Evolutionary conservation across 2,329 filamentous ascomycete species (phyloP).

Genomic region (Fusarium sororula): DNA sequence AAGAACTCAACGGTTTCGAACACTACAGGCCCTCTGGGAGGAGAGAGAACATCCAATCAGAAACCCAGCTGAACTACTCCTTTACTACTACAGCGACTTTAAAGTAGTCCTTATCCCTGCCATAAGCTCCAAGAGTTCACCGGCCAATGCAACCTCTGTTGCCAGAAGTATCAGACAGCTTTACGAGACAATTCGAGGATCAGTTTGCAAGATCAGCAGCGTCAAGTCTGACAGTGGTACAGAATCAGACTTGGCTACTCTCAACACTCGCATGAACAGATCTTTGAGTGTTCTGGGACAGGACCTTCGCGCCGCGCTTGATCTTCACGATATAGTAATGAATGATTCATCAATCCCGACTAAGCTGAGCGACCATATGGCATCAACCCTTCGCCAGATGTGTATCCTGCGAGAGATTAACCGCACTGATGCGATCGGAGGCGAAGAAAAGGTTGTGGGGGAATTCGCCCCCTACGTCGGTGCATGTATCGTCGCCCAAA

Average conservation of each 20-base stretch:
- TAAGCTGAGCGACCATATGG: conserved; percentile 8
- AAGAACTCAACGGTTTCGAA: neutral
- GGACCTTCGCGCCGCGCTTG: conserved; percentile 1
- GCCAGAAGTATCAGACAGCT: neutral
- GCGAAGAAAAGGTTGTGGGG: accelerated
- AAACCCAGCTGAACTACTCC: neutral
- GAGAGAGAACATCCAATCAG: neutral
- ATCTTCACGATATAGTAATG: neutral
- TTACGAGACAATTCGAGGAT: neutral
- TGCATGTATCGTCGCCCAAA: neutral
- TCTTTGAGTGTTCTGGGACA: neutral
- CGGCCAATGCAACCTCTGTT: neutral
- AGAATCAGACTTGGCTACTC: neutral
- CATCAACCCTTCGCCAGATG: neutral
- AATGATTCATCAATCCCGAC: neutral
- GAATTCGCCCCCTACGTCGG: neutral
- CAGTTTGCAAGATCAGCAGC: neutral
- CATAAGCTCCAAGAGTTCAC: neutral
- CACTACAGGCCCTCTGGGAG: neutral
- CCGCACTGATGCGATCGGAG: neutral
- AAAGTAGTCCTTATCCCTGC: conserved; percentile 1
- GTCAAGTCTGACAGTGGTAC: neutral
- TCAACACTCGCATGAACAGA: conserved; percentile 1
- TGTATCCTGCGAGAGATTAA: neutral
- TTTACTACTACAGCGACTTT: conserved; percentile 21